These are phyloP conservation scores for Leptomonas seymouri DNA, from an alignment of 208 protist species.

Conservation along the genomic window DNA sequence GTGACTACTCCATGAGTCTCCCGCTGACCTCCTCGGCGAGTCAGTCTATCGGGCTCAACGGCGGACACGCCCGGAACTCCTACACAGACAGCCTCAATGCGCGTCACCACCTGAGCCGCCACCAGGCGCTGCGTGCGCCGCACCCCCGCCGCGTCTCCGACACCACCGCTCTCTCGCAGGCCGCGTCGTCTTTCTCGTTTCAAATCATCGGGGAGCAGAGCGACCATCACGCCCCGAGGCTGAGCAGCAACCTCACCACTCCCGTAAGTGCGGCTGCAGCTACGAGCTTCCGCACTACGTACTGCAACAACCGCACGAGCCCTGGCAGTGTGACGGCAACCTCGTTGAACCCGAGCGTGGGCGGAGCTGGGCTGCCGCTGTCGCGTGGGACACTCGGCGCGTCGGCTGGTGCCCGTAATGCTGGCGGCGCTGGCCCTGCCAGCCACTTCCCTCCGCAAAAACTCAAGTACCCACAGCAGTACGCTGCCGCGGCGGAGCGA, in stretches of 20 bases:
- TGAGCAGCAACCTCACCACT: not conserved
- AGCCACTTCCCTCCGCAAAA: constrained; percentile 6
- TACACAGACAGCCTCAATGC: constrained; percentile 9
- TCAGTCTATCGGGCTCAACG: constrained; percentile 11
- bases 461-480: constrained; percentile 22
- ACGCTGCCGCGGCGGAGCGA: constrained; percentile 16
- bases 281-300: constrained; percentile 53
- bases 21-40: constrained; percentile 42
- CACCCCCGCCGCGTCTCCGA: constrained; percentile 30
- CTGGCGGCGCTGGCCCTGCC: not conserved
- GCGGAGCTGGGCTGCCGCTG: constrained; percentile 40
- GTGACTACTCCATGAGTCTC: constrained; percentile 39
- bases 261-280: constrained; percentile 1
- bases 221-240: not conserved
- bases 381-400: constrained; percentile 42
- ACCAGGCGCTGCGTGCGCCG: constrained; percentile 17
- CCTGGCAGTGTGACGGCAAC: constrained; percentile 2
- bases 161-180: constrained; percentile 17
- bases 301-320: constrained; percentile 39
- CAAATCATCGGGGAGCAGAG: constrained; percentile 17
- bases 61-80: not conserved
- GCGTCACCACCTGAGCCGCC: constrained; percentile 1
- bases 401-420: not conserved
- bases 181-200: constrained; percentile 17
- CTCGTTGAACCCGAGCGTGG: constrained; percentile 20